phyloP scores from a whole-genome alignment of 257 asterid genomes.

The Prunella vulgaris region DNA sequence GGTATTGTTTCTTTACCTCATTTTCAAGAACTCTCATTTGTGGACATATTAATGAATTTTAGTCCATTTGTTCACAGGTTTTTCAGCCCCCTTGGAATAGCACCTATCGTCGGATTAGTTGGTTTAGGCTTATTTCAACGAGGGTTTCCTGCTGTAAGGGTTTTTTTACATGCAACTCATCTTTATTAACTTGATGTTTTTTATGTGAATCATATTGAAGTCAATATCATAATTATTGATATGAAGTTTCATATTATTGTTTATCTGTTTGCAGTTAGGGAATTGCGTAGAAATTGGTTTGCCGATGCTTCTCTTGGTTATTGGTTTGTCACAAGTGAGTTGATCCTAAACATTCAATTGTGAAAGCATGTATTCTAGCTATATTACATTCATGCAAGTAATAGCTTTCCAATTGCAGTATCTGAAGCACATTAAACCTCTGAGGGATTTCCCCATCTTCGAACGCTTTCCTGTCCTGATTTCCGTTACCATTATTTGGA shows the following conservation, averaged over 20 bases:
- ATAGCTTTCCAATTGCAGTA: slow-evolving; percentile 55
- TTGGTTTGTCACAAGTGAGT: slow-evolving; percentile 88
- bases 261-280: slow-evolving; percentile 61
- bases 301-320: slow-evolving; percentile 80
- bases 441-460: slow-evolving; percentile 87
- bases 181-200: too few relatives aligned
- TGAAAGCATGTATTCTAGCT: neutral
- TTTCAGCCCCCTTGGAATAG: slow-evolving; percentile 98
- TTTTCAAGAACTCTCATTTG: neutral
- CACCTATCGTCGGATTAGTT: slow-evolving; percentile 91
- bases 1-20: slow-evolving; percentile 41
- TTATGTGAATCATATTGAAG: slow-evolving; percentile 1
- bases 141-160: slow-evolving; percentile 87
- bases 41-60: slow-evolving; percentile 4
- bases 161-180: too few relatives aligned
- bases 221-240: too few relatives aligned
- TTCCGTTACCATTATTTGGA: slow-evolving; percentile 68
- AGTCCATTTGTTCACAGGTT: slow-evolving; percentile 44
- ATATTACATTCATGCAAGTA: slow-evolving; percentile 27
- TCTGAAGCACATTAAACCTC: slow-evolving; percentile 79
- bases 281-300: slow-evolving; percentile 92
- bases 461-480: slow-evolving; percentile 88
- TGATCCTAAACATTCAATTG: neutral
- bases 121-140: slow-evolving; percentile 96
- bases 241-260: too few relatives aligned